These are phyloP conservation scores for Lyophyllum semitale DNA, from an alignment of 768 basidiomycete species.

Conservation along the genomic window DNA sequence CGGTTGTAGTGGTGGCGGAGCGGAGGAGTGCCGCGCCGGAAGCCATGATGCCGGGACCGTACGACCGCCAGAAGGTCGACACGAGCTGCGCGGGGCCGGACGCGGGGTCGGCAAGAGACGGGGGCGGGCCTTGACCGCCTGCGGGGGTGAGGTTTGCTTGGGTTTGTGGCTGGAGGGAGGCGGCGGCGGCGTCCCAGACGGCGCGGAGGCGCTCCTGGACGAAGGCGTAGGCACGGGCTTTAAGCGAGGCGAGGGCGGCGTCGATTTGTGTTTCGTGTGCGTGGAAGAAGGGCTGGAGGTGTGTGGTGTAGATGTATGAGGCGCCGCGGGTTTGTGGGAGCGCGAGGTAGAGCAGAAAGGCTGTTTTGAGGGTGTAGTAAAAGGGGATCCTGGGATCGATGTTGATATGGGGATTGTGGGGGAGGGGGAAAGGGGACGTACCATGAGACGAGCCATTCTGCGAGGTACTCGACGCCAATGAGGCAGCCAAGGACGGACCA, in stretches of 20 bases:
- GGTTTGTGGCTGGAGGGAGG: slow-evolving; percentile 30
- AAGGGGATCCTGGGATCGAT: slow-evolving; percentile 75
- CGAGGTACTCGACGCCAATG: slow-evolving; percentile 78
- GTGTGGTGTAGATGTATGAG: slow-evolving; percentile 77
- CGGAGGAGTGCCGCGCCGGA: slow-evolving; percentile 64
- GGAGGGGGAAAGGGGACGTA: slow-evolving; percentile 38
- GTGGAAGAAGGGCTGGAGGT: slow-evolving; percentile 83
- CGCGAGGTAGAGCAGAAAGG: slow-evolving; percentile 87
- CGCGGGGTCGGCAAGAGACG: slow-evolving; percentile 51
- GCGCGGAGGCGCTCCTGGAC: slow-evolving; percentile 63
- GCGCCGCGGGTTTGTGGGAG: slow-evolving; percentile 90
- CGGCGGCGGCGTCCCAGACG: slow-evolving; percentile 66
- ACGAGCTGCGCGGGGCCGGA: slow-evolving; percentile 69
- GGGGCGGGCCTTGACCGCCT: slow-evolving; percentile 43
- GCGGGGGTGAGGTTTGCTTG: slow-evolving; percentile 19
- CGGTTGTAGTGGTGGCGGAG: slow-evolving; percentile 38
- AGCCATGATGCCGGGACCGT: slow-evolving; percentile 73
- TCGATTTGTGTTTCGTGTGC: slow-evolving; percentile 87
- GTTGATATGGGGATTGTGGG: not conserved
- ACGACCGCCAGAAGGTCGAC: slow-evolving; percentile 73
- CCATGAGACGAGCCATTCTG: slow-evolving; percentile 90
- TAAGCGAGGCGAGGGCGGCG: slow-evolving; percentile 66
- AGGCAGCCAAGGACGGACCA: slow-evolving; percentile 91
- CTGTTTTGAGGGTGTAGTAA: slow-evolving; percentile 79
- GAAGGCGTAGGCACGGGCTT: slow-evolving; percentile 59